phyloP scores from a whole-genome alignment of 2,329 filamentous ascomycete species.

The Fusarium sp. region DNA sequence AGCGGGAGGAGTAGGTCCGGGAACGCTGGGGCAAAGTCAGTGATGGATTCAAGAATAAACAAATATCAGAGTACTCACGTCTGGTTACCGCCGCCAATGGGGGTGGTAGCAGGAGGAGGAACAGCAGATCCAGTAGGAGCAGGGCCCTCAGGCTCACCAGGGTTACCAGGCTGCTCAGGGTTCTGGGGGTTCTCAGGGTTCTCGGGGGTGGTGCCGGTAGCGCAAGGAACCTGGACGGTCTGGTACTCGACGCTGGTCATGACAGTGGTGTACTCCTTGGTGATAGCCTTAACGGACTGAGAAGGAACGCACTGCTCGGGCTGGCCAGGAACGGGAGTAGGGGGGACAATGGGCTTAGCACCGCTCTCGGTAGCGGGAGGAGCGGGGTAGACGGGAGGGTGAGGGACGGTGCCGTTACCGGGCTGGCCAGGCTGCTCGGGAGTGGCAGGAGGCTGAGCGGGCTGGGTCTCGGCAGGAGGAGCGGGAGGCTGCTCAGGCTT shows the following conservation, averaged over 20 bases:
- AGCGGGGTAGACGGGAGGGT: slow-evolving; percentile 36
- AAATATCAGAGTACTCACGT: slow-evolving; percentile 45
- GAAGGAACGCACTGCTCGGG: slow-evolving; percentile 39
- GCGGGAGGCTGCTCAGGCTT: slow-evolving; percentile 35
- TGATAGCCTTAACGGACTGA: slow-evolving; percentile 62
- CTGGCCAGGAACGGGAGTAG: slow-evolving; percentile 24
- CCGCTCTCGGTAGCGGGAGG: slow-evolving; percentile 25
- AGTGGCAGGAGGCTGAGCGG: background rate
- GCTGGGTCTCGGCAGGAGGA: slow-evolving; percentile 12
- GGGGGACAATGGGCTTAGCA: slow-evolving; percentile 32
- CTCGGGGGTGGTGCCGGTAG: slow-evolving; percentile 30
- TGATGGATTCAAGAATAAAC: background rate
- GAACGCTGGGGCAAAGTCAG: slow-evolving; percentile 25
- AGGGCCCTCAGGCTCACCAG: slow-evolving; percentile 7
- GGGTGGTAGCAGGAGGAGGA: slow-evolving; percentile 45
- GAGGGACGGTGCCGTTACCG: slow-evolving; percentile 40
- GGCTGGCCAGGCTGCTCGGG: slow-evolving; percentile 17
- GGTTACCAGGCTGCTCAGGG: slow-evolving; percentile 8
- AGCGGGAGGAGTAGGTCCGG: slow-evolving; percentile 45
- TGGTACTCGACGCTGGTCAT: slow-evolving; percentile 66
- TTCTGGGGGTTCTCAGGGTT: slow-evolving; percentile 19
- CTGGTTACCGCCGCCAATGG: slow-evolving; percentile 46
- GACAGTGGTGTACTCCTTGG: slow-evolving; percentile 67
- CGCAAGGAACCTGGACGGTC: slow-evolving; percentile 48
- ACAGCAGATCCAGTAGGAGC: slow-evolving; percentile 38